These are phyloP conservation scores for Berberis thunbergii DNA, from an alignment of 164 flowering plant genomes.

Conservation along the genomic window DNA sequence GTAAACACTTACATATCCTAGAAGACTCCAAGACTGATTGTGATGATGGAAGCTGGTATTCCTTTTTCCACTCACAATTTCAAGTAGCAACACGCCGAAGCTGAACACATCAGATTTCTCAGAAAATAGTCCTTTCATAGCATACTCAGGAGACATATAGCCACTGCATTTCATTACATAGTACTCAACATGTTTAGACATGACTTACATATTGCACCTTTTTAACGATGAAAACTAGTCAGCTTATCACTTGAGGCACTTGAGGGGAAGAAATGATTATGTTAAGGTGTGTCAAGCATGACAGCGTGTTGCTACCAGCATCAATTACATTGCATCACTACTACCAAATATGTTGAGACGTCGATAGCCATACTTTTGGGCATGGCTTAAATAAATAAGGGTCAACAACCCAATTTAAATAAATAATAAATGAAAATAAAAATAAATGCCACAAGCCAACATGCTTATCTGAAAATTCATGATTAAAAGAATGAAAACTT, in stretches of 20 bases:
- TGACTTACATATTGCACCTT: not conserved
- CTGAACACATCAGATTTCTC: not conserved
- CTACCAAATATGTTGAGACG: too few species aligned
- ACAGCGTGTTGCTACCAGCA: not conserved
- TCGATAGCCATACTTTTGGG: too few species aligned
- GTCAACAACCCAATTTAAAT: too few species aligned
- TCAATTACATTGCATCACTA: too few species aligned
- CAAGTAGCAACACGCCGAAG: conserved; percentile 1
- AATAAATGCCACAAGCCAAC: not conserved
- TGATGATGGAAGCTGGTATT: not conserved
- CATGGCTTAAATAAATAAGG: too few species aligned
- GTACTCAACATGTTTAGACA: not conserved
- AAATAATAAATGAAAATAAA: too few species aligned
- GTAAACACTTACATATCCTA: not conserved
- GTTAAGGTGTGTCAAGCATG: not conserved
- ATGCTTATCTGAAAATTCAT: not conserved
- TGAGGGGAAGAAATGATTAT: too few species aligned
- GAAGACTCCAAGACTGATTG: not conserved
- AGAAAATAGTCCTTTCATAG: not conserved
- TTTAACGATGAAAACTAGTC: not conserved
- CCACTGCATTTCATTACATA: not conserved
- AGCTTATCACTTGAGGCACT: not conserved
- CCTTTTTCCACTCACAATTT: conserved; percentile 1
- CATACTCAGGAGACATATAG: conserved; percentile 1
- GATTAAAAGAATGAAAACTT: not conserved